Conservation (phyloP, 345 rosid species). For the Populus davidiana region DNA sequence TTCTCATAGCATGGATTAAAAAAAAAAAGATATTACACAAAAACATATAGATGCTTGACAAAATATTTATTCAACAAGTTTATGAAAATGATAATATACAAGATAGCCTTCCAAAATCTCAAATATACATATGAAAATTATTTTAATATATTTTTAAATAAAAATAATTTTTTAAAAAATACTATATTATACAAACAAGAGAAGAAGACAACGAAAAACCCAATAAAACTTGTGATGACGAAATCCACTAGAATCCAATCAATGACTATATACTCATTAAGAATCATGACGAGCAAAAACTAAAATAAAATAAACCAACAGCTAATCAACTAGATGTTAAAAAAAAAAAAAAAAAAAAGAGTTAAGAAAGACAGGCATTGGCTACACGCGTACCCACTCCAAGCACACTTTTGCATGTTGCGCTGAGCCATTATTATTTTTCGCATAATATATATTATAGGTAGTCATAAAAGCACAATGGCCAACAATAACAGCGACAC, state of each 20-base stretch:
- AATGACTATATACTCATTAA: not conserved
- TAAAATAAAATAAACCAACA: too few relatives aligned
- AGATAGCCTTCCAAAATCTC: too few relatives aligned
- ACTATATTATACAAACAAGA: too few relatives aligned
- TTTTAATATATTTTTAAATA: too few relatives aligned
- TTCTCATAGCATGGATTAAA: too few relatives aligned
- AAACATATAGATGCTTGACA: not conserved
- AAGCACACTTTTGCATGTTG: not conserved
- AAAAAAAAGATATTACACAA: too few relatives aligned
- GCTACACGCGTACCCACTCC: not conserved
- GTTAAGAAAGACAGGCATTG: not conserved
- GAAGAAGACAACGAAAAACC: not conserved
- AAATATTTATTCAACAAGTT: not conserved
- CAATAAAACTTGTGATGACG: not conserved
- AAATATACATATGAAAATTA: too few relatives aligned
- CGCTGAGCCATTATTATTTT: not conserved
- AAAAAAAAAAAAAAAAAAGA: too few relatives aligned
- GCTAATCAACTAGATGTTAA: too few relatives aligned
- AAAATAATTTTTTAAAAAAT: too few relatives aligned
- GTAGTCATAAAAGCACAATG: conserved; percentile 9
- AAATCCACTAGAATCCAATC: conserved; percentile 6
- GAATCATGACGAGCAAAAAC: too few relatives aligned
- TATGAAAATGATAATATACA: too few relatives aligned
- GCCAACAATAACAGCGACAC: conserved; percentile 41
- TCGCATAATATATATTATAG: not conserved